These are phyloP conservation scores for Bryoerythrophyllum caledonicum DNA, from an alignment of 225 moss, liverwort and hornwort genomes.

Conservation along the genomic window DNA sequence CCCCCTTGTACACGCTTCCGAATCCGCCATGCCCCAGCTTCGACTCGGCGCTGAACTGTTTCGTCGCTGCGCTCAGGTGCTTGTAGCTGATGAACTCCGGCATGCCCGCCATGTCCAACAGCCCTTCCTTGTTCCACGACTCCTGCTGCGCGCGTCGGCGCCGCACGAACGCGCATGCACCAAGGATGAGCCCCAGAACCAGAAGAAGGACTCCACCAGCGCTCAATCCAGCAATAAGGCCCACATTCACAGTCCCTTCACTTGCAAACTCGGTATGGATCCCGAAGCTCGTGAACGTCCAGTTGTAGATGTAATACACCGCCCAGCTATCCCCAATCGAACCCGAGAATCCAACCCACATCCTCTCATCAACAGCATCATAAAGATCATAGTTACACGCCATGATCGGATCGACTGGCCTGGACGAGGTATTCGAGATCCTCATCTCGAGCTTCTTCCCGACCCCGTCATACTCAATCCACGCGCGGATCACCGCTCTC, in stretches of 20 bases:
- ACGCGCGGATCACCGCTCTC: too few species aligned
- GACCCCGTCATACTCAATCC: too few species aligned
- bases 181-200: neutral
- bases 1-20: conserved; percentile 62
- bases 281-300: neutral
- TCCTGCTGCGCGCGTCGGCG: neutral
- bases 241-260: neutral
- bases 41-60: conserved; percentile 41
- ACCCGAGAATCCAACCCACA: conserved; percentile 10
- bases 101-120: neutral
- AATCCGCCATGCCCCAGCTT: conserved; percentile 65
- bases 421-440: neutral
- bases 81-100: conserved; percentile 18
- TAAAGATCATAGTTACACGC: neutral
- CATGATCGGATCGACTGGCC: neutral
- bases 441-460: neutral
- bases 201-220: neutral
- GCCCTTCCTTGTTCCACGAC: neutral
- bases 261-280: neutral
- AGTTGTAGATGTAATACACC: conserved; percentile 5
- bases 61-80: conserved; percentile 42
- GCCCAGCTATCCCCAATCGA: neutral
- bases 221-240: neutral
- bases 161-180: neutral
- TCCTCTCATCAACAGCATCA: conserved; percentile 1